These are phyloP conservation scores for Paulownia fortunei DNA, from an alignment of 257 asterid species.

Conservation along the genomic window DNA sequence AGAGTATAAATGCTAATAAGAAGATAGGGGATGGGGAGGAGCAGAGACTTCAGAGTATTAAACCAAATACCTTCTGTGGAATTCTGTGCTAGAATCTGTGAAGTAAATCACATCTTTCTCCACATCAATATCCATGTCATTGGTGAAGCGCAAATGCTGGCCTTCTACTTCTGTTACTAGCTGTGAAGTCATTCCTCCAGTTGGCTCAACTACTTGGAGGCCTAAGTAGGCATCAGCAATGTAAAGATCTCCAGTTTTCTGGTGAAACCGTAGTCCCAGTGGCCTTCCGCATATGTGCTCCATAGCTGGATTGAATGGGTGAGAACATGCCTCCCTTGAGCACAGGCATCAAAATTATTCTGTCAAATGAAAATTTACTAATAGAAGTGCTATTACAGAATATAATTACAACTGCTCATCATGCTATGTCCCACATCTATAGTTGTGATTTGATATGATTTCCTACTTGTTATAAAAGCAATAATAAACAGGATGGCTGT, in stretches of 20 bases:
- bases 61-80: conserved; percentile 55
- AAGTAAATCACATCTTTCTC: conserved; percentile 62
- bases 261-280: conserved; percentile 62
- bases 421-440: neutral
- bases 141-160: conserved; percentile 58
- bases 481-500: neutral
- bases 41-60: neutral
- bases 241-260: conserved; percentile 65
- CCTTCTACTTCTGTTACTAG: conserved; percentile 65
- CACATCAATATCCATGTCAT: conserved; percentile 76
- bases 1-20: neutral
- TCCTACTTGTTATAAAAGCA: neutral
- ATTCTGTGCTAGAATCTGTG: conserved; percentile 65
- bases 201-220: conserved; percentile 68
- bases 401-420: neutral
- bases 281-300: conserved; percentile 86
- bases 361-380: conserved; percentile 1
- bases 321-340: conserved; percentile 56
- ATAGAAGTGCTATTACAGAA: neutral
- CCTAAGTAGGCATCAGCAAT: conserved; percentile 82
- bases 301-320: conserved; percentile 59
- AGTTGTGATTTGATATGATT: neutral
- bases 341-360: neutral
- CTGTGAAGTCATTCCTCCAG: conserved; percentile 62
- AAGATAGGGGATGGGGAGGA: neutral